phyloP scores from a whole-genome alignment of 331 rosid species.

The Acacia pycnantha region DNA sequence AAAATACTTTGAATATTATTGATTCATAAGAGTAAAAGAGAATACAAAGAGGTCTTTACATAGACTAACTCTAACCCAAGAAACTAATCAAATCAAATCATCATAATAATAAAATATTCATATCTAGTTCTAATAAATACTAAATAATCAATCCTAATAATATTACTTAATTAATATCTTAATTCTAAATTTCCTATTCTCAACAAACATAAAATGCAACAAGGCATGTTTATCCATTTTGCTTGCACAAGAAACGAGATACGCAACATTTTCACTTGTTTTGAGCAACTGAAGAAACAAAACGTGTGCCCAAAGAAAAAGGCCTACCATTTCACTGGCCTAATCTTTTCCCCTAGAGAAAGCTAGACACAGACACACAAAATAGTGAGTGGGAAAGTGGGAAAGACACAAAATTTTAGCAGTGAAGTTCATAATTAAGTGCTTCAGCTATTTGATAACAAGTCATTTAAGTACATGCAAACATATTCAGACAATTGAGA shows the following conservation, averaged over 20 bases:
- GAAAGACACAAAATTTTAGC: background rate
- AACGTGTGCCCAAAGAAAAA: background rate
- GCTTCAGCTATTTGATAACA: slow-evolving; percentile 12
- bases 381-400: background rate
- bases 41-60: too few relatives aligned
- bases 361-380: background rate
- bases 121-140: too few relatives aligned
- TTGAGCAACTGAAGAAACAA: background rate
- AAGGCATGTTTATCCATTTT: background rate
- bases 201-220: background rate
- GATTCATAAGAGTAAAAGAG: too few relatives aligned
- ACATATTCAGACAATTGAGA: background rate
- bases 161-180: too few relatives aligned
- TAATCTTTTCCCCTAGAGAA: background rate
- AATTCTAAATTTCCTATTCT: too few relatives aligned
- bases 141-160: too few relatives aligned
- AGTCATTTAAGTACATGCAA: slow-evolving; percentile 1
- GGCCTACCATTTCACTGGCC: background rate
- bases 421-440: background rate
- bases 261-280: background rate
- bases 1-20: too few relatives aligned
- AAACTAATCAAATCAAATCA: too few relatives aligned
- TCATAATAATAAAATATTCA: too few relatives aligned
- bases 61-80: too few relatives aligned
- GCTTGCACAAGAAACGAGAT: background rate